Percentiles rank a stretch among this genome's conserved stretches.
Evolutionary conservation across 192 early-diverging fungal genomes (phyloP).

Genomic region (Rhizoclosmatium globosum): DNA sequence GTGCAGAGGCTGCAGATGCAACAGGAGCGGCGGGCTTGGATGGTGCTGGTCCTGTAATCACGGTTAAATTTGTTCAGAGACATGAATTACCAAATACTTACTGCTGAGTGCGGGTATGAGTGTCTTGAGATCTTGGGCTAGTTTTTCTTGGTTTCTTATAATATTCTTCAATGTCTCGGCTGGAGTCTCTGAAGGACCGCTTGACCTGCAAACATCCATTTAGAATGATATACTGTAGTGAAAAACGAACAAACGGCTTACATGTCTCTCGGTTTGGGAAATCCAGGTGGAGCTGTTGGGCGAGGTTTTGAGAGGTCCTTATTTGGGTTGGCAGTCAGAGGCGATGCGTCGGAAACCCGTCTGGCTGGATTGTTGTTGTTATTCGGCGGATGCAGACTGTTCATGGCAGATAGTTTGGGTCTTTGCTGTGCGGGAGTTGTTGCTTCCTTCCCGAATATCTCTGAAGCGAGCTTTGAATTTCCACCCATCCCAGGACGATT

Average conservation of each 20-base stretch:
- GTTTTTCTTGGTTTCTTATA: constrained; percentile 16
- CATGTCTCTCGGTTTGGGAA: background rate
- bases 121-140: background rate
- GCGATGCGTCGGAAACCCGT: background rate
- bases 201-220: background rate
- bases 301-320: no score
- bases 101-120: background rate
- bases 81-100: background rate
- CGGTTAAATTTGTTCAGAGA: background rate
- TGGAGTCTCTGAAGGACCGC: background rate
- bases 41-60: background rate
- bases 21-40: background rate
- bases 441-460: constrained; percentile 12
- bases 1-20: constrained; percentile 4
- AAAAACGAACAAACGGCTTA: background rate
- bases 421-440: background rate
- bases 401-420: background rate
- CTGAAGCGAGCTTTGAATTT: constrained; percentile 6
- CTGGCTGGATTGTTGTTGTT: background rate
- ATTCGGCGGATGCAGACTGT: background rate
- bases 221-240: no score
- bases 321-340: no score
- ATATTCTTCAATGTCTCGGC: background rate
- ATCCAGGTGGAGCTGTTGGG: background rate
- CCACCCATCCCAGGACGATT: background rate